A percentile compares a stretch with the other conserved stretches of the same genome.
Conservation (phyloP, 805 yeast species). For the Schizosaccharomyces octosporus region DNA sequence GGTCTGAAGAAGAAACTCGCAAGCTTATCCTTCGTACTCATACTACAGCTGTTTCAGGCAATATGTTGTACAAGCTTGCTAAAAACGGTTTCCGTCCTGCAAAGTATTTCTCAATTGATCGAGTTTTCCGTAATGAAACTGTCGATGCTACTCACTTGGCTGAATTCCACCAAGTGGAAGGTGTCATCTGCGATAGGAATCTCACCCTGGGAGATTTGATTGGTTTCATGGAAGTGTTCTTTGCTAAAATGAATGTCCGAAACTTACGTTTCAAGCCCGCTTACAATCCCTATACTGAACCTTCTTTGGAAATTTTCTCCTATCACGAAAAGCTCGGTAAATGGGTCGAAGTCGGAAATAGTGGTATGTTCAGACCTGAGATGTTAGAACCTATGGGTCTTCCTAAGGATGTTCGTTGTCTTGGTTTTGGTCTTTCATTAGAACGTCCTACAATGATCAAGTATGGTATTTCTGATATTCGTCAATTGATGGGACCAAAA, state of each 20-base stretch:
- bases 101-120: constrained; percentile 82
- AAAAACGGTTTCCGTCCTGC: constrained; percentile 28
- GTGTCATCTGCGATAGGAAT: constrained; percentile 91
- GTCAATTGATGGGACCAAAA: constrained; percentile 93
- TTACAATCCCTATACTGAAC: constrained; percentile 97
- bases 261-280: constrained; percentile 94
- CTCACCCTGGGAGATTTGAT: constrained; percentile 86
- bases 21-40: constrained; percentile 90
- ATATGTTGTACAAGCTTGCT: constrained; percentile 69
- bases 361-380: constrained; percentile 98
- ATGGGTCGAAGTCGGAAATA: constrained; percentile 99
- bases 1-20: constrained; percentile 78
- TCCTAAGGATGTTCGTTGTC: constrained; percentile 76
- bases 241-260: constrained; percentile 88
- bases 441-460: constrained; percentile 99
- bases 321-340: constrained; percentile 83
- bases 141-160: constrained; percentile 98
- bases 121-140: constrained; percentile 98
- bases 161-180: constrained; percentile 97
- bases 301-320: constrained; percentile 89
- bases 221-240: constrained; percentile 95
- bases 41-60: constrained; percentile 82
- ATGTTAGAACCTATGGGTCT: constrained; percentile 97
- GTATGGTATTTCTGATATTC: constrained; percentile 80
- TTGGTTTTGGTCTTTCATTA: constrained; percentile 91